Conservation (phyloP, 2,329 filamentous ascomycete genomes). For the Camillea tinctor region DNA sequence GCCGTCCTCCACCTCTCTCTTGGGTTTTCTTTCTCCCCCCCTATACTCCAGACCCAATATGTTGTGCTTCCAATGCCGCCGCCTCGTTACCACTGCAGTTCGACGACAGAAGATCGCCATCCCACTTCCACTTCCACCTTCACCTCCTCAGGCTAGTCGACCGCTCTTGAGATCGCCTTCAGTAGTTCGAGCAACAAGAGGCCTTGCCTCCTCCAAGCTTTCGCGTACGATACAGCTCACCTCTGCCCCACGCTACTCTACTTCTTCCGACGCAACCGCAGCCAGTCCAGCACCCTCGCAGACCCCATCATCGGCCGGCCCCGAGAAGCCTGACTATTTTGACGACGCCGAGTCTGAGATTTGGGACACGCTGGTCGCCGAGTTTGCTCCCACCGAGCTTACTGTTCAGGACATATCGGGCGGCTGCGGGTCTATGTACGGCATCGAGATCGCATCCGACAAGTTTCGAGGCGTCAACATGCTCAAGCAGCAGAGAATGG, state of each 20-base stretch:
- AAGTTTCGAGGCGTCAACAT: conserved; percentile 69
- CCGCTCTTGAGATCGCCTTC: conserved; percentile 2
- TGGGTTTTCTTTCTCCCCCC: too few relatives aligned
- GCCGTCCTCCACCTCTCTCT: too few relatives aligned
- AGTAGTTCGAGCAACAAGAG: conserved; percentile 8
- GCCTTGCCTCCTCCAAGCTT: background rate
- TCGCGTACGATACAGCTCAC: background rate
- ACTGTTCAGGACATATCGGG: conserved; percentile 78
- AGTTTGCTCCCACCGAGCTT: conserved; percentile 51
- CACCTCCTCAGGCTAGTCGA: background rate
- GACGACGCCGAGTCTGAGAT: conserved; percentile 58
- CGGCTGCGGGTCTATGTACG: conserved; percentile 86
- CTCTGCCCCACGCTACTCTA: conserved; percentile 22
- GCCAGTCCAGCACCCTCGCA: conserved; percentile 29
- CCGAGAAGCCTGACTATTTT: conserved; percentile 49
- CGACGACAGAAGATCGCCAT: conserved; percentile 14
- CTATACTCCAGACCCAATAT: conserved; percentile 7
- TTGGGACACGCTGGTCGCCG: conserved; percentile 51
- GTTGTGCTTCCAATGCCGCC: conserved; percentile 23
- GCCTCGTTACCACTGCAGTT: conserved; percentile 18
- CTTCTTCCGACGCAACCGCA: conserved; percentile 21
- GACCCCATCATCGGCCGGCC: conserved; percentile 9
- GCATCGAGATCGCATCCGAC: conserved; percentile 71
- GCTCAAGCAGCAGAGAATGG: conserved; percentile 79
- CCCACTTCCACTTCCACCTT: conserved; percentile 10